These are phyloP conservation scores for Albophoma yamanashiensis DNA, from an alignment of 2,329 filamentous ascomycete species.

Conservation along the genomic window DNA sequence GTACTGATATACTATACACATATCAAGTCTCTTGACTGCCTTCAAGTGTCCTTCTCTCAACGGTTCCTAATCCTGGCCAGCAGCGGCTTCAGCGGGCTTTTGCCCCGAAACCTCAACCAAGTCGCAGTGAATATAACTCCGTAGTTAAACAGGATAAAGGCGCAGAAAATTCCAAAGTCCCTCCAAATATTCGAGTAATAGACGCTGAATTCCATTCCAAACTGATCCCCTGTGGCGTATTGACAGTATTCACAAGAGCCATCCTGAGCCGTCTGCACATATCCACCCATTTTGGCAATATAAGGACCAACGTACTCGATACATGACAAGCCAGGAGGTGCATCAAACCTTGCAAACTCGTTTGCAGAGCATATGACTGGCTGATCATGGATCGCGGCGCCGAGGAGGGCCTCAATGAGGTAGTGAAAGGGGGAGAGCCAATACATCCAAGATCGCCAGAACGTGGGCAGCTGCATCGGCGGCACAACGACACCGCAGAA, in stretches of 20 bases:
- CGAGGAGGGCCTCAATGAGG: constrained; percentile 51
- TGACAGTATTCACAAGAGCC: constrained; percentile 56
- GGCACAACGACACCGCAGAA: constrained; percentile 65
- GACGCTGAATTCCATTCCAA: constrained; percentile 47
- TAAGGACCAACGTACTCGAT: constrained; percentile 45
- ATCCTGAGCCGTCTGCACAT: constrained; percentile 42
- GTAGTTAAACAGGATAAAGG: constrained; percentile 55
- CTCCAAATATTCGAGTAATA: constrained; percentile 53
- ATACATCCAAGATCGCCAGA: constrained; percentile 58
- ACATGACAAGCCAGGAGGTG: constrained; percentile 50
- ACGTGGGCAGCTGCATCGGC: constrained; percentile 42
- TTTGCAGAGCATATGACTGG: constrained; percentile 41
- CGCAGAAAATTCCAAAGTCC: constrained; percentile 54
- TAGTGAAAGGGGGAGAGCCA: constrained; percentile 59
- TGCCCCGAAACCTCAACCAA: constrained; percentile 26
- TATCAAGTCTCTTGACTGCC: neutral
- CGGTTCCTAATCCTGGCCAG: constrained; percentile 11
- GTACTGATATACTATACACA: neutral
- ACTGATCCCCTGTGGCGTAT: constrained; percentile 49
- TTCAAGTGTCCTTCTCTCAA: neutral
- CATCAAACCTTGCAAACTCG: constrained; percentile 49
- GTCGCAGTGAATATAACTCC: constrained; percentile 25
- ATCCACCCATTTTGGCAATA: constrained; percentile 44
- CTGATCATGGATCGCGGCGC: constrained; percentile 40
- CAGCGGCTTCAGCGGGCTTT: constrained; percentile 23